Evolutionary conservation across 306 rosid species (phyloP), one percentile per base, ranked within the genome.

Genomic region (Cucumis cinereus): DNA sequence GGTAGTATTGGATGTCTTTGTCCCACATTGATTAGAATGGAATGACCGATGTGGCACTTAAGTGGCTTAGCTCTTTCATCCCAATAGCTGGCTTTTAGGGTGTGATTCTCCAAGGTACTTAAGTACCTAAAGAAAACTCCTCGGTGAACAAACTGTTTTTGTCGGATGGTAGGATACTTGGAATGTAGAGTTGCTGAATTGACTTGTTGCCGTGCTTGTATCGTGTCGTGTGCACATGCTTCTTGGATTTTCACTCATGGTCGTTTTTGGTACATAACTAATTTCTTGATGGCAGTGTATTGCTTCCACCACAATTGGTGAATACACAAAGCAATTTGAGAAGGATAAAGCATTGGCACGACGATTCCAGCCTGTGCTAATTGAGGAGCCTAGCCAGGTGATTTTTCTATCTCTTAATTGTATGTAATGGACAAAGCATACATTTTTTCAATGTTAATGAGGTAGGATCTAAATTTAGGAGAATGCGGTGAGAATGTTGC

Each of bases 311-410:
- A 91, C 98, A 73, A 52, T 80, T 22, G 91, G 88, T 78, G 98
- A 94, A 84, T 94, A 87, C 87, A 86, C 91, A 86, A 55, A 83
- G 69, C 91, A 94, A 81, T 83, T 94, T 53, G 97, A 94, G 83
- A 91, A 88, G 75, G 98, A 94, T 64, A 88, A 87, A 78, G 98
- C 97, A 50, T 86, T 94, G 77, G 96, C 90, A 26, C 85, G 97
- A 14, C 83, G 98, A 56, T 94, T 94, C 84, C 98, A 94, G 82
- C 97, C 97, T 17, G 90, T 94, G 77, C 83, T 89, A 90, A 79
- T 93, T 81, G 82, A 87, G 61, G 98, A 93, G 78, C 98, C 98
- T 41, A 89, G 86, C 77, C 89, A 93, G 97, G 98, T 93, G 55
- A 79, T 40, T 81, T 69, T 54, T 75, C 66, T 45, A 76, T 79